Percentiles rank a stretch among this genome's conserved stretches.
phyloP scores from a whole-genome alignment of 1,139 yeast genomes.

The Geotrichum aggregatum region DNA sequence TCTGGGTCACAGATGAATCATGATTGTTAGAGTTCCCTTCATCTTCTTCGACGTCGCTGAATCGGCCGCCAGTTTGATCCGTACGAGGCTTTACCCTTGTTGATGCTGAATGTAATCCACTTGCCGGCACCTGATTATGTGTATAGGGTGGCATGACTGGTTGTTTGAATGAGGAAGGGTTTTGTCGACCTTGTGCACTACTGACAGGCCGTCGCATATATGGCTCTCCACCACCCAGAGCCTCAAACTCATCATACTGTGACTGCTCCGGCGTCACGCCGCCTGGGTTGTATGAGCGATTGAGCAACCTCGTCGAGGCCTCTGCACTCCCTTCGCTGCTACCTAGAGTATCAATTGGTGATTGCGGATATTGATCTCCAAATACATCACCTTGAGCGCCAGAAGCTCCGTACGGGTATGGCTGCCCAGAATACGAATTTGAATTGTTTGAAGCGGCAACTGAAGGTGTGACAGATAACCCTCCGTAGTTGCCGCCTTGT shows the following conservation, averaged over 20 bases:
- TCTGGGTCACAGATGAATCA: not conserved
- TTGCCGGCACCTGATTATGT: too few species aligned
- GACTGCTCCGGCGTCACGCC: not conserved
- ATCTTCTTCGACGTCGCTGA: conserved; percentile 1
- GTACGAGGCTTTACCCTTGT: not conserved
- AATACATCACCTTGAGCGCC: not conserved
- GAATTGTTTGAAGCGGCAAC: conserved; percentile 8
- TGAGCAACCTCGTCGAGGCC: not conserved
- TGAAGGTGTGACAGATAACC: conserved; percentile 4
- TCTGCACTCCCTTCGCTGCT: not conserved
- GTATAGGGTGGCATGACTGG: too few species aligned
- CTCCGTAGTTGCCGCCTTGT: conserved; percentile 4
- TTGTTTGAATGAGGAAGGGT: too few species aligned
- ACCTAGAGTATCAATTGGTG: not conserved
- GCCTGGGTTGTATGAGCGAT: not conserved
- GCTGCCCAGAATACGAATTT: not conserved
- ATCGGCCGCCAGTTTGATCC: not conserved
- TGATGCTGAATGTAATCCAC: not conserved
- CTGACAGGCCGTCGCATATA: too few species aligned
- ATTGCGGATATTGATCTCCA: not conserved
- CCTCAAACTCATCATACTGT: not conserved
- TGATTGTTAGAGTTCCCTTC: not conserved
- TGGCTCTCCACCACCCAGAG: too few species aligned
- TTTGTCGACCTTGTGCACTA: too few species aligned
- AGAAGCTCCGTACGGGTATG: not conserved